phyloP scores from a whole-genome alignment of 495 filamentous ascomycete species.

The Hypoxylon rickii region DNA sequence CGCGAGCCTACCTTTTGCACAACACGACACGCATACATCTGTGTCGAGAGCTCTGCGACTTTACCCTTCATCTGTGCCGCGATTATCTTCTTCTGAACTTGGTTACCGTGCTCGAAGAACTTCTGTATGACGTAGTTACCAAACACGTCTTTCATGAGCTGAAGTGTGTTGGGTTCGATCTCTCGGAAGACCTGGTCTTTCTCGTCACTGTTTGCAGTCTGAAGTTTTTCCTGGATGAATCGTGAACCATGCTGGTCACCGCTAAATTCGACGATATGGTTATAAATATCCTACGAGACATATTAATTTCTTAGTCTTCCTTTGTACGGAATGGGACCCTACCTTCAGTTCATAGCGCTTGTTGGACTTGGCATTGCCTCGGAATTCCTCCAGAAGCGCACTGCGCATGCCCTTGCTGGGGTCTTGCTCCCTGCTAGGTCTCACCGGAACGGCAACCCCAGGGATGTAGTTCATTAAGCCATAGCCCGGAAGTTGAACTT shows the following conservation, averaged over 20 bases:
- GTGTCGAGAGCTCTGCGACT: constrained; percentile 74
- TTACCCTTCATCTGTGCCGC: constrained; percentile 86
- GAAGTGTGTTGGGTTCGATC: constrained; percentile 78
- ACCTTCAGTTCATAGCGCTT: constrained; percentile 87
- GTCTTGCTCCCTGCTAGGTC: constrained; percentile 67
- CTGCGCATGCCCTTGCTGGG: constrained; percentile 69
- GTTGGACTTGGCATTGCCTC: constrained; percentile 71
- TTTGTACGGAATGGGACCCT: constrained; percentile 13
- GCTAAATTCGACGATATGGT: constrained; percentile 90
- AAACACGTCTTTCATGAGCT: constrained; percentile 95
- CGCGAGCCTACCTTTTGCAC: constrained; percentile 77
- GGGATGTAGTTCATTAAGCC: constrained; percentile 45
- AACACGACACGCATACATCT: constrained; percentile 96
- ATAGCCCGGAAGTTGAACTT: constrained; percentile 37
- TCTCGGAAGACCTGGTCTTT: constrained; percentile 93
- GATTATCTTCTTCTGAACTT: constrained; percentile 85
- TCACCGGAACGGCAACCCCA: constrained; percentile 44
- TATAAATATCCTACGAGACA: constrained; percentile 72
- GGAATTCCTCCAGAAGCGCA: constrained; percentile 77
- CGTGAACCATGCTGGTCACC: constrained; percentile 95
- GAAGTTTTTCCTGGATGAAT: constrained; percentile 94
- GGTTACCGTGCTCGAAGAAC: constrained; percentile 95
- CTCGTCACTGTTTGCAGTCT: constrained; percentile 94
- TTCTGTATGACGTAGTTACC: constrained; percentile 99
- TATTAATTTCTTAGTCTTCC: not conserved